These are phyloP conservation scores for Suillus paluster DNA, from an alignment of 768 basidiomycete species.

Conservation along the genomic window DNA sequence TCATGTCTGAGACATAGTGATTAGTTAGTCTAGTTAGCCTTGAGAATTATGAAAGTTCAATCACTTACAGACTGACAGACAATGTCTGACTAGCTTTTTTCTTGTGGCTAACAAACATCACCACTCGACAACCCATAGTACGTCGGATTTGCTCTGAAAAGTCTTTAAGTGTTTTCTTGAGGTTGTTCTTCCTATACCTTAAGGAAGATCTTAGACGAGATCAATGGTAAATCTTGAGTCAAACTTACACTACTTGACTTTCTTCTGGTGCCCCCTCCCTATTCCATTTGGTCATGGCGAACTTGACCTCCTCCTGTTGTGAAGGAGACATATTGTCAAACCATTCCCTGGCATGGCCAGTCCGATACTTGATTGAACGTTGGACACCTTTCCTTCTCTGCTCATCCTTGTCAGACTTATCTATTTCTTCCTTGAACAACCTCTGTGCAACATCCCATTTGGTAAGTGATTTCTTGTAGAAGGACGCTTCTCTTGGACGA, in stretches of 20 bases:
- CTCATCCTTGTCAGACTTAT: neutral
- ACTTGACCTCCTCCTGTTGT: neutral
- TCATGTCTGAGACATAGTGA: neutral
- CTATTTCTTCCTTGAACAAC: neutral
- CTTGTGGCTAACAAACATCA: constrained; percentile 2
- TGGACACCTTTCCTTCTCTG: neutral
- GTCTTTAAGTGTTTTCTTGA: neutral
- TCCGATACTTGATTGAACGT: neutral
- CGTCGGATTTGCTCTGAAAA: neutral
- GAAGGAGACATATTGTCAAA: neutral
- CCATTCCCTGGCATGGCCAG: constrained; percentile 3
- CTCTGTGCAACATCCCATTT: neutral
- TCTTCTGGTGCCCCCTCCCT: neutral
- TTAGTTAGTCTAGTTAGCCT: neutral
- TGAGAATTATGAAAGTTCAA: neutral
- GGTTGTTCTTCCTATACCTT: constrained; percentile 5
- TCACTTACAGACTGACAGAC: neutral
- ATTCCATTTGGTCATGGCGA: neutral
- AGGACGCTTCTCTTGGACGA: neutral
- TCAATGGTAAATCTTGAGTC: neutral
- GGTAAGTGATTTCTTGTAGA: neutral
- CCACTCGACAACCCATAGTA: constrained; percentile 2
- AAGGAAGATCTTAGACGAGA: neutral
- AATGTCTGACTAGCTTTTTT: neutral
- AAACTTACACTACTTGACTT: neutral